A percentile compares a stretch with the other conserved stretches of the same genome.
These are phyloP conservation scores for Musa itinerans DNA, from an alignment of 176 grass and related monocot genomes.

Conservation along the genomic window DNA sequence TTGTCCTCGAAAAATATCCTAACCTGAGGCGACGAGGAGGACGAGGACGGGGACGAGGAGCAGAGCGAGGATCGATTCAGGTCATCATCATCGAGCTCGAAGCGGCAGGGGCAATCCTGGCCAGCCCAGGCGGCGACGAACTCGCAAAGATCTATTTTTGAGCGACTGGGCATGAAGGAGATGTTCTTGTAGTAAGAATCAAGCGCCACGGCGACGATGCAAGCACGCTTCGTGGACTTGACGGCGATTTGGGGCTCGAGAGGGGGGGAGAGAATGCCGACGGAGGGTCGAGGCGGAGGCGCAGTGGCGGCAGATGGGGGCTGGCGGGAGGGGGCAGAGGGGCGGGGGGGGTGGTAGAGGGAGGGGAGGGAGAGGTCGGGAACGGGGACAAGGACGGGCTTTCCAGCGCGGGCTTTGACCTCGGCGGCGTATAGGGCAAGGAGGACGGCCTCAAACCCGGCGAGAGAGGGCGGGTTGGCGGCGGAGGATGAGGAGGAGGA, in stretches of 20 bases:
- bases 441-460: slow-evolving; percentile 93
- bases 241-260: slow-evolving; percentile 77
- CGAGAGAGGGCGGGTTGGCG: slow-evolving; percentile 25
- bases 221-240: slow-evolving; percentile 85
- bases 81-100: slow-evolving; percentile 56
- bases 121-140: slow-evolving; percentile 56
- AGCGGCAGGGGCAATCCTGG: slow-evolving; percentile 82
- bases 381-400: slow-evolving; percentile 70
- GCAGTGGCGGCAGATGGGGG: slow-evolving; percentile 7
- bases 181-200: slow-evolving; percentile 80
- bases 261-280: slow-evolving; percentile 70
- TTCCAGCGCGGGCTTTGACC: slow-evolving; percentile 66
- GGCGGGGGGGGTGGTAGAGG: slow-evolving; percentile 59
- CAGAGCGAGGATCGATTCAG: slow-evolving; percentile 25
- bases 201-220: slow-evolving; percentile 65
- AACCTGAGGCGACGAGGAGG: slow-evolving; percentile 45
- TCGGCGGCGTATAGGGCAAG: slow-evolving; percentile 83
- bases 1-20: slow-evolving; percentile 38
- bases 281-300: slow-evolving; percentile 28
- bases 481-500: slow-evolving; percentile 23
- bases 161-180: slow-evolving; percentile 64
- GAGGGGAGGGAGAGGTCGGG: slow-evolving; percentile 82
- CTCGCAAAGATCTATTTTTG: slow-evolving; percentile 85
- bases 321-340: slow-evolving; percentile 14
- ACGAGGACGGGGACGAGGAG: slow-evolving; percentile 24